Evolutionary conservation across 148 eudicot genomes (phyloP).

Genomic region (Selenicereus undatus): DNA sequence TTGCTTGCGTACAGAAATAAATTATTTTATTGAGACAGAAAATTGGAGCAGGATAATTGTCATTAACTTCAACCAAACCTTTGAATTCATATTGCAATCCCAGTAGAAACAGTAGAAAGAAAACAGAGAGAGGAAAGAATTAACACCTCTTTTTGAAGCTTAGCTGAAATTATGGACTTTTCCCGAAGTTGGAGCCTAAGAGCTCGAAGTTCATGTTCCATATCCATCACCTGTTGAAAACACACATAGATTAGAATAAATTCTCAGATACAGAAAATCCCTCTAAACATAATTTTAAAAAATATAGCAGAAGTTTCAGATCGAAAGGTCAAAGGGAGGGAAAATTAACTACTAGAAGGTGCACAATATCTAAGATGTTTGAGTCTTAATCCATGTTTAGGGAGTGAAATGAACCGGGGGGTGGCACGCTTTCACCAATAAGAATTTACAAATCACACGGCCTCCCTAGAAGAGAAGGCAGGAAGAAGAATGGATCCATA

Average conservation of each 20-base stretch:
- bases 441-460: background rate
- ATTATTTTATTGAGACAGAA: background rate
- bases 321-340: background rate
- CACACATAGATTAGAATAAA: background rate
- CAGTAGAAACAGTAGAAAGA: background rate
- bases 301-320: background rate
- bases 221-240: slow-evolving; percentile 71
- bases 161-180: slow-evolving; percentile 70
- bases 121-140: background rate
- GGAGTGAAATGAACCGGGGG: no score
- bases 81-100: no score
- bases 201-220: slow-evolving; percentile 95
- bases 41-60: no score
- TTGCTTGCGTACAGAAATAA: background rate
- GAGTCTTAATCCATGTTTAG: no score
- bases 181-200: slow-evolving; percentile 77
- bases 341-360: background rate
- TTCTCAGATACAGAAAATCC: background rate
- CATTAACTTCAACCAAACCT: no score
- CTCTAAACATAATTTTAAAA: background rate
- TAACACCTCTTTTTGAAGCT: slow-evolving; percentile 85
- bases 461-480: background rate
- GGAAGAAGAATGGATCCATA: background rate
- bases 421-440: background rate
- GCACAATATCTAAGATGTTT: background rate